Evolutionary conservation across 305 asterid species (phyloP), one percentile per base, ranked within the genome.

Genomic region (Andrographis paniculata): DNA sequence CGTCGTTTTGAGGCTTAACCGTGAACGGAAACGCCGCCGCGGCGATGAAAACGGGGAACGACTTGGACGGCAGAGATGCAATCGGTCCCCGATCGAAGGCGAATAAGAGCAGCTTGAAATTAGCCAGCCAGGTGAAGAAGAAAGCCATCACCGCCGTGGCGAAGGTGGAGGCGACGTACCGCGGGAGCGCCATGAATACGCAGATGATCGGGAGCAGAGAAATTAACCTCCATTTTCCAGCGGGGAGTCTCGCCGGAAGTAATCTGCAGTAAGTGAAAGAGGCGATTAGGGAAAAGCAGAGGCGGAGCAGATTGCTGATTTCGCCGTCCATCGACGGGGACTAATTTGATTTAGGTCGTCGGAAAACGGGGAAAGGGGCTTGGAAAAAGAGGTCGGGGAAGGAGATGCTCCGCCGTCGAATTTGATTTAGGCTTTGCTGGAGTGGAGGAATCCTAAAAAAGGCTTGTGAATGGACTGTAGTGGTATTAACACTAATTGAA

Each of bases 121-220:
- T 69, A 23, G 82, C 57, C 0, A 86, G 78, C 92, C 95, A 86
- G 0, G 89, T 77, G 60, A 85, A 19, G 77, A 63, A 73, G 67
- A 75, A 60, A 2, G 78, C 51, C 5, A 62, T 52, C 50, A 77
- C 52, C 3, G 49, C 64, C 14, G 70, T 55, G 57, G 67, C 20
- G 70, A 78, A 72, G 20, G 65, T 70, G 7, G 86, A 68, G 45
- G 65, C 23, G 0, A 58, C 41, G 17, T 23, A 45, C 9, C 77
- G 64, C 19, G 95, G 94, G 12, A 73, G 58, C 47, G 71, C 7
- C 0, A 75, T 14, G 65, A 79, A 79, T 37, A 75, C 0, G 60
- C 1, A 73, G 59, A 79, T 37, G 5, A 77, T 30, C 1, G 95
- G 94, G 4, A 65, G 18, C 8, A 82, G 68, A 24, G 82, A 71